Conservation (phyloP, 495 filamentous ascomycete genomes). For the Daldinia caldariorum region DNA sequence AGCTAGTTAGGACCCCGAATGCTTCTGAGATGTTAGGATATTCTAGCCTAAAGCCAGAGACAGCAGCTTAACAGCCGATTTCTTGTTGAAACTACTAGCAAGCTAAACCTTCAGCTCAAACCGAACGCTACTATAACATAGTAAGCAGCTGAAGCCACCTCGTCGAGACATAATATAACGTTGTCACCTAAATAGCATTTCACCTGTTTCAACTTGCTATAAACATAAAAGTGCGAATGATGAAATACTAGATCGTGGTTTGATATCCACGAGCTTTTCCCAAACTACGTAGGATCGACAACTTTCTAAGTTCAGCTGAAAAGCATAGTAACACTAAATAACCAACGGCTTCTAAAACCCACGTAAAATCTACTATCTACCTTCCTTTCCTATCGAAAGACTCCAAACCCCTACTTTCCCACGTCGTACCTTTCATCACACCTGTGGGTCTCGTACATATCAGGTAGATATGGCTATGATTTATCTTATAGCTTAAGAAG, state of each 20-base stretch:
- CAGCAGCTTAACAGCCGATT: not conserved
- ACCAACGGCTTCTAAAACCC: conserved; percentile 5
- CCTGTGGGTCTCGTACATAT: not conserved
- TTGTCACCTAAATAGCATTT: not conserved
- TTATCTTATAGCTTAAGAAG: not conserved
- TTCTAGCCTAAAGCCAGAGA: not conserved
- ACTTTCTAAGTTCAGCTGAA: conserved; percentile 17
- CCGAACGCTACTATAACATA: not conserved
- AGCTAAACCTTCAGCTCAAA: not conserved
- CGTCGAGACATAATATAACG: not conserved
- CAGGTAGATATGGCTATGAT: not conserved
- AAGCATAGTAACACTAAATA: not conserved
- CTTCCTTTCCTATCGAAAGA: not conserved
- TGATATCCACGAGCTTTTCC: conserved; percentile 12
- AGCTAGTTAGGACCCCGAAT: not conserved
- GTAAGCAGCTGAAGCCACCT: conserved; percentile 17
- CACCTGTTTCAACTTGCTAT: conserved; percentile 1
- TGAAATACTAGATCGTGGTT: not conserved
- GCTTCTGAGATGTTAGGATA: not conserved
- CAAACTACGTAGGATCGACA: conserved; percentile 21
- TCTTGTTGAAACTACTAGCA: not conserved
- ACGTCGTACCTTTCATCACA: not conserved
- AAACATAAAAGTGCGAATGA: conserved; percentile 2
- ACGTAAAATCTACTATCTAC: conserved; percentile 14
- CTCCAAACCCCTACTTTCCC: not conserved